These are phyloP conservation scores for Nicotiana noctiflora DNA, from an alignment of 257 asterid genomes.

Conservation along the genomic window DNA sequence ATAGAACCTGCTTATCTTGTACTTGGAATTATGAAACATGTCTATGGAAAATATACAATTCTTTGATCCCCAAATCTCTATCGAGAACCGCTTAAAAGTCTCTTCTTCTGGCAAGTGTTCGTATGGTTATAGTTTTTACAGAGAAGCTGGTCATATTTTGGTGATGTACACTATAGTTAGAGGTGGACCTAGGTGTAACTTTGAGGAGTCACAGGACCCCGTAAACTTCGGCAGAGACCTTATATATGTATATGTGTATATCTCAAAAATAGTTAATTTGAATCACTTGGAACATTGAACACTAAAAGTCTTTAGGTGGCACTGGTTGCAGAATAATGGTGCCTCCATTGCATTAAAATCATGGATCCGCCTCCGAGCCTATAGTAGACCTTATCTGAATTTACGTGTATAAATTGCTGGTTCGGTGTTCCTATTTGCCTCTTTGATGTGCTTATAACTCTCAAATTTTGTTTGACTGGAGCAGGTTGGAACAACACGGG, in stretches of 20 bases:
- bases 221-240: too few relatives aligned
- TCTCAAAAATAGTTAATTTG: too few relatives aligned
- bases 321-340: too few relatives aligned
- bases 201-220: too few relatives aligned
- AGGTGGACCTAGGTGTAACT: too few relatives aligned
- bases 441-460: not conserved
- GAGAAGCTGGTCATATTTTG: not conserved
- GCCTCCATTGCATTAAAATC: too few relatives aligned
- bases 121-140: not conserved
- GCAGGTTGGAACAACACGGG: slow-evolving; percentile 71
- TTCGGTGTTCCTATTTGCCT: not conserved
- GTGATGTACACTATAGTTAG: not conserved
- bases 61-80: not conserved
- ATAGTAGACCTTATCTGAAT: not conserved
- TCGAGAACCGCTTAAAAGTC: not conserved
- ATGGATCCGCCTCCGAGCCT: too few relatives aligned
- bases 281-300: too few relatives aligned
- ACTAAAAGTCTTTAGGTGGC: too few relatives aligned
- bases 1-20: not conserved
- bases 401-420: not conserved
- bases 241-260: too few relatives aligned
- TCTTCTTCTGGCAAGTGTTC: not conserved
- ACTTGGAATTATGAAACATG: not conserved
- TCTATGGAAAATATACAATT: not conserved
- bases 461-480: slow-evolving; percentile 7